These are phyloP conservation scores for Neopestalotiopsis sp. DNA, from an alignment of 2,329 filamentous ascomycete genomes.

Conservation along the genomic window DNA sequence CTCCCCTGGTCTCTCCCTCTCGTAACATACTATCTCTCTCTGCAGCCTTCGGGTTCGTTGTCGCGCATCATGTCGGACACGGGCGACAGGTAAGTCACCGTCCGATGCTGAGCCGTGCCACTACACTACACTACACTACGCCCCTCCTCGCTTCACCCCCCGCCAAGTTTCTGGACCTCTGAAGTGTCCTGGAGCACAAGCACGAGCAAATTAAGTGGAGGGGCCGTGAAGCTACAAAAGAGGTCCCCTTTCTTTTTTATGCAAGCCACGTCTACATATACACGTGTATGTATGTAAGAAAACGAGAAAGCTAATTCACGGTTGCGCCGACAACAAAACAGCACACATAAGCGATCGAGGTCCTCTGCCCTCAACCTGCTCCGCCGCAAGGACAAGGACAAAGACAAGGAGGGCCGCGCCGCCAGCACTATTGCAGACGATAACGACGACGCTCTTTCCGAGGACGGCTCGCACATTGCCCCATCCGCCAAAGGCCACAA, in stretches of 20 bases:
- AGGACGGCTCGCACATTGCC: constrained; percentile 13
- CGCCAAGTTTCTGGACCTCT: not conserved
- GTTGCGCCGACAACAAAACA: constrained; percentile 24
- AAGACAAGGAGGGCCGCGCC: constrained; percentile 31
- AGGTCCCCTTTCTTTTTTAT: constrained; percentile 9
- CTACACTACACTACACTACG: not conserved
- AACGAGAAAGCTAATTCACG: constrained; percentile 17
- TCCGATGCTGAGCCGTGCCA: not conserved
- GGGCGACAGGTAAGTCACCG: constrained; percentile 21
- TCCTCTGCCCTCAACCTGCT: constrained; percentile 55
- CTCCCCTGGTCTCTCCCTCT: not conserved
- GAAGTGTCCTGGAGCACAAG: not conserved
- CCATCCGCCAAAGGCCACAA: constrained; percentile 11
- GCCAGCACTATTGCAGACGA: constrained; percentile 23
- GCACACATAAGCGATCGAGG: constrained; percentile 50
- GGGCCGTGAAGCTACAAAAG: constrained; percentile 2
- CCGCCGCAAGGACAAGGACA: constrained; percentile 49
- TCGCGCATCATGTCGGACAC: constrained; percentile 20
- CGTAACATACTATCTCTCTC: not conserved
- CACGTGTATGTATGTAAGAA: not conserved
- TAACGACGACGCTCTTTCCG: constrained; percentile 25
- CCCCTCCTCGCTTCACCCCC: not conserved
- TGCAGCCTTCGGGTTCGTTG: not conserved
- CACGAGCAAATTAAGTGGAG: not conserved
- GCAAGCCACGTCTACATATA: constrained; percentile 8